Evolutionary conservation across 1,284 basidiomycete genomes (phyloP), one percentile per base, ranked within the genome.

Genomic region (Cutaneotrichosporon mucoides): DNA sequence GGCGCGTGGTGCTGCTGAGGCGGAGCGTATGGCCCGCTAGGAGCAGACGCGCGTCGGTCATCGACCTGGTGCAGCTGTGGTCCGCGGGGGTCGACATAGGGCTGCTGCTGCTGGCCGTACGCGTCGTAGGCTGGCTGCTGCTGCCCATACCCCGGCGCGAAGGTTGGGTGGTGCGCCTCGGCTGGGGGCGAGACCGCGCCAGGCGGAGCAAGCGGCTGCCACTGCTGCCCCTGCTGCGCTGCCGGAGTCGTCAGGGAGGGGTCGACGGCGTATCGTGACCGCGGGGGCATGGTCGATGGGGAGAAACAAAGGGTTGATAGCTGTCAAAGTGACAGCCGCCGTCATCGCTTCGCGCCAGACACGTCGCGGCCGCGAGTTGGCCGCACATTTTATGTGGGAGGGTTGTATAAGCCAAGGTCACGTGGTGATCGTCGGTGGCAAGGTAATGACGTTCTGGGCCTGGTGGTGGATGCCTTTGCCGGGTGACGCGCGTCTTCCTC

Each of bases 261-360:
- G 55, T 79, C 77, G 6, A 78, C 75, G 13, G 73, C 77, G 56
- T 79, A 75, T 33, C 77, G 62, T 13, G 75, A 75, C 43, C 75
- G 51, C 0, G 75, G 75, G n/a, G 75, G 69, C 75, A 77, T 77
- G 15, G 12, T 61, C 44, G 11, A n/a, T 9, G 41, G 50, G 42
- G 46, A 40, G 52, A 6, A 47, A 15, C 34, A 48, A 35, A 16
- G 35, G 9, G 42, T n/a, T 35, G 33, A 44, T 16, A 11, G 9
- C 5, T 41, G 40, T 24, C 24, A 24, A 24, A 5, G 16, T 10
- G 44, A 45, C 9, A 45, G 24, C 9, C 5, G 44, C 16, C 44
- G 44, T 45, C 44, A 45, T 45, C 9, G 44, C 44, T 24, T 24
- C 24, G 24, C 24, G 33, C 33, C 35, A 36, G 46, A 54, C 57